Conservation (phyloP, 1,139 yeast genomes). For the Diutina ranongensis region DNA sequence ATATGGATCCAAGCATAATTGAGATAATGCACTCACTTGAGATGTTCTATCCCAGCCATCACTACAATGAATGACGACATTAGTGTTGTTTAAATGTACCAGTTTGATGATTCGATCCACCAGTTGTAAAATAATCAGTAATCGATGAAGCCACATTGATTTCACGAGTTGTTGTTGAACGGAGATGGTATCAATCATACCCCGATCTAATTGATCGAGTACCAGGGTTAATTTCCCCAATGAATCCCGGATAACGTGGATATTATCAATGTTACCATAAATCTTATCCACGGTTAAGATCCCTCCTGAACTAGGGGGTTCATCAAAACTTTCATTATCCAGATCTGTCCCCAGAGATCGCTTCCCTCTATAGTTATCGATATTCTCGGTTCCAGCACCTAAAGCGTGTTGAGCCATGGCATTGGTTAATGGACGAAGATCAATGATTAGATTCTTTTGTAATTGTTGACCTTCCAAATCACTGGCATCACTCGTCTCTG, state of each 20-base stretch:
- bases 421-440: constrained; percentile 84
- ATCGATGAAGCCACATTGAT: constrained; percentile 72
- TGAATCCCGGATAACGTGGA: constrained; percentile 90
- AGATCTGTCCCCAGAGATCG: constrained; percentile 7
- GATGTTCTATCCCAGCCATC: constrained; percentile 99
- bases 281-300: constrained; percentile 38
- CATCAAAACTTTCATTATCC: constrained; percentile 7
- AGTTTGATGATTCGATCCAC: constrained; percentile 73
- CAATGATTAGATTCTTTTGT: constrained; percentile 66
- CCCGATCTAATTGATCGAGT: constrained; percentile 57
- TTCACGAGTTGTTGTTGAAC: constrained; percentile 40
- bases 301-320: constrained; percentile 1
- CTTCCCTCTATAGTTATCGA: constrained; percentile 61
- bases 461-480: constrained; percentile 25
- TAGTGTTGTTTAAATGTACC: constrained; percentile 70
- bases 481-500: constrained; percentile 9
- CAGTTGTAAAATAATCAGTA: constrained; percentile 59
- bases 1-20: constrained; percentile 82
- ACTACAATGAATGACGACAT: constrained; percentile 82
- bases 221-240: constrained; percentile 50
- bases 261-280: constrained; percentile 86
- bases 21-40: constrained; percentile 75
- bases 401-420: constrained; percentile 95
- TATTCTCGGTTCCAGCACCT: constrained; percentile 93
- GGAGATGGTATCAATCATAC: constrained; percentile 14